A percentile compares a stretch with the other conserved stretches of the same genome.
Conservation (phyloP, 2,329 filamentous ascomycete genomes). For the Colletotrichum salicis region DNA sequence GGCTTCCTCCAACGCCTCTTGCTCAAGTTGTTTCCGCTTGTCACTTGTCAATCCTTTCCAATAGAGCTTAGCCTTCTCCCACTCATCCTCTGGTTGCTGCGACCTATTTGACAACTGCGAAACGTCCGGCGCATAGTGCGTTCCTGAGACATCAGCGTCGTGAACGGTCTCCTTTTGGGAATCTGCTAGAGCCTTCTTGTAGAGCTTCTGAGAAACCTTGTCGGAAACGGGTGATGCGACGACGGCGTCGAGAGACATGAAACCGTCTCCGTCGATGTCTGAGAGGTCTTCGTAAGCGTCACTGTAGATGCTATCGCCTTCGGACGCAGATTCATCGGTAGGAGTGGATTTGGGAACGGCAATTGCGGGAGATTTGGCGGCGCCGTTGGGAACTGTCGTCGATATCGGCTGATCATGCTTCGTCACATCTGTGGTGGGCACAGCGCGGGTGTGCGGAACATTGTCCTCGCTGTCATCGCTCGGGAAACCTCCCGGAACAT, state of each 20-base stretch:
- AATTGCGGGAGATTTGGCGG: not conserved
- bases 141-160: not conserved
- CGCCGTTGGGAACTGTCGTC: not conserved
- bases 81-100: slow-evolving; percentile 57
- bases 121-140: not conserved
- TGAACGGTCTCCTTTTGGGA: not conserved
- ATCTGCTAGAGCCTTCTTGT: slow-evolving; percentile 24
- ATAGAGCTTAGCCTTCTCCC: slow-evolving; percentile 75
- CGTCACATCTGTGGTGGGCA: not conserved
- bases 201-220: slow-evolving; percentile 30
- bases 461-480: slow-evolving; percentile 46
- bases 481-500: slow-evolving; percentile 71
- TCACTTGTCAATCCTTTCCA: slow-evolving; percentile 75
- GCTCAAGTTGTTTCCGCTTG: slow-evolving; percentile 70
- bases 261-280: slow-evolving; percentile 73
- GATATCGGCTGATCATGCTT: not conserved
- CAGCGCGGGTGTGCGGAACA: slow-evolving; percentile 32
- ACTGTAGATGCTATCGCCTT: slow-evolving; percentile 73
- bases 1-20: slow-evolving; percentile 65
- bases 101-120: not conserved
- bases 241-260: slow-evolving; percentile 78
- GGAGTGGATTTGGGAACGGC: slow-evolving; percentile 11
- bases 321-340: slow-evolving; percentile 53
- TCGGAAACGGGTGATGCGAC: slow-evolving; percentile 42
- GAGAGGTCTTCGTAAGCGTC: slow-evolving; percentile 81